phyloP scores from a whole-genome alignment of 768 basidiomycete genomes.

The Gymnopilus dilepis region DNA sequence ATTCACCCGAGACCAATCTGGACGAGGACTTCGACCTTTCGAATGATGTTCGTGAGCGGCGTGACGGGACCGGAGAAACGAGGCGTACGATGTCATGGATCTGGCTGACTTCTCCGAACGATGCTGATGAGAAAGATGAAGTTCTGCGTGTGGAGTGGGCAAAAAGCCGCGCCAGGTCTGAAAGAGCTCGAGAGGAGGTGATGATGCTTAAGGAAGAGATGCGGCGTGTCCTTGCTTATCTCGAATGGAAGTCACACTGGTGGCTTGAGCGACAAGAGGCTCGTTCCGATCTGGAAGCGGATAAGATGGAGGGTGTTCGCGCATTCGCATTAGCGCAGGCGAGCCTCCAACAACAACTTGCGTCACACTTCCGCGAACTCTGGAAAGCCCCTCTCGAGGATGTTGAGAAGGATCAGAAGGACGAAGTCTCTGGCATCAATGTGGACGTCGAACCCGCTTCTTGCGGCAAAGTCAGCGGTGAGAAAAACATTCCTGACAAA shows the following conservation, averaged over 20 bases:
- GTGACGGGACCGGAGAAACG: too few relatives aligned
- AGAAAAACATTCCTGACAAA: too few relatives aligned
- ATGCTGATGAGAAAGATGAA: constrained; percentile 1
- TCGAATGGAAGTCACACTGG: constrained; percentile 5
- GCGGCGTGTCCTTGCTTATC: neutral
- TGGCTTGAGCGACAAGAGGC: neutral
- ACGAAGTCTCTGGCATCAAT: too few relatives aligned
- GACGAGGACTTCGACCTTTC: neutral
- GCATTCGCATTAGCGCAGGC: constrained; percentile 1
- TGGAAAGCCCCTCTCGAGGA: constrained; percentile 2
- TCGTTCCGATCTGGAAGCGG: neutral
- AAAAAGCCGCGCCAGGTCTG: neutral
- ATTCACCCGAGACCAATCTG: neutral
- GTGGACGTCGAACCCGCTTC: too few relatives aligned
- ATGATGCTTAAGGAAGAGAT: constrained; percentile 11
- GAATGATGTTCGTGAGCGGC: neutral
- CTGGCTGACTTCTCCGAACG: neutral
- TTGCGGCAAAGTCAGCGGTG: too few relatives aligned
- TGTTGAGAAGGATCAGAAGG: too few relatives aligned
- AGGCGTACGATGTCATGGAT: too few relatives aligned
- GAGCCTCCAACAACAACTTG: neutral
- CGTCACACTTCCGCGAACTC: neutral
- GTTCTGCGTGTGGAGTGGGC: constrained; percentile 7
- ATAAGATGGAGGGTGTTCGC: neutral
- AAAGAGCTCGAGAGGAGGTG: neutral